Evolutionary conservation across 2,329 filamentous ascomycete species (phyloP).

Genomic region (Exophiala lecanii-corni): DNA sequence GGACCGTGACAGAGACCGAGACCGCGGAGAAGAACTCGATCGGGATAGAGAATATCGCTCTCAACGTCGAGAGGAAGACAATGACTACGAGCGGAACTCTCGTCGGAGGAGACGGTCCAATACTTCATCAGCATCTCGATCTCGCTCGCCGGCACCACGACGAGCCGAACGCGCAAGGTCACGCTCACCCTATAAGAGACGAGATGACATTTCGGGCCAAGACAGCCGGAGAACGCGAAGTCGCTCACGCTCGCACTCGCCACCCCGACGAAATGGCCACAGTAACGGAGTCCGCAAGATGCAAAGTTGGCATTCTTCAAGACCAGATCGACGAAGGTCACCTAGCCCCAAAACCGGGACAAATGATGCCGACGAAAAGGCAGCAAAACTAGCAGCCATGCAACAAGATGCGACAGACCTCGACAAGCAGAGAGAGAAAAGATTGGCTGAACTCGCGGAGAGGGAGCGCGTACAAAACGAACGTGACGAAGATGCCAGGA

Average conservation of each 20-base stretch:
- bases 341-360: constrained; percentile 19
- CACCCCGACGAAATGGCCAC: constrained; percentile 29
- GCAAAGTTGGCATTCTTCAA: constrained; percentile 27
- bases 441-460: constrained; percentile 62
- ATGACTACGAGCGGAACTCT: constrained; percentile 27
- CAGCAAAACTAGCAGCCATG: constrained; percentile 67
- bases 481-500: constrained; percentile 61
- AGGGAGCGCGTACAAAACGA: constrained; percentile 61
- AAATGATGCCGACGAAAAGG: constrained; percentile 51
- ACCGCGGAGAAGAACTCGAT: neutral
- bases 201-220: constrained; percentile 25
- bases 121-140: constrained; percentile 32
- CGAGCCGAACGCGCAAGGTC: constrained; percentile 35
- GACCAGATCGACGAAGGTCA: constrained; percentile 25
- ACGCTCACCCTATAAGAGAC: constrained; percentile 24
- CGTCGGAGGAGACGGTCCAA: constrained; percentile 40
- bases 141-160: constrained; percentile 18
- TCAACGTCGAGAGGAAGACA: constrained; percentile 14
- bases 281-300: constrained; percentile 32
- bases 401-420: constrained; percentile 65
- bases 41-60: constrained; percentile 20
- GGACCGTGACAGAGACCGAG: neutral
- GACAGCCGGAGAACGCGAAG: constrained; percentile 34
- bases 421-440: constrained; percentile 63
- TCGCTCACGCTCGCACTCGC: constrained; percentile 25